phyloP scores from a whole-genome alignment of 768 basidiomycete genomes.

The Clitopilus hobsonii region DNA sequence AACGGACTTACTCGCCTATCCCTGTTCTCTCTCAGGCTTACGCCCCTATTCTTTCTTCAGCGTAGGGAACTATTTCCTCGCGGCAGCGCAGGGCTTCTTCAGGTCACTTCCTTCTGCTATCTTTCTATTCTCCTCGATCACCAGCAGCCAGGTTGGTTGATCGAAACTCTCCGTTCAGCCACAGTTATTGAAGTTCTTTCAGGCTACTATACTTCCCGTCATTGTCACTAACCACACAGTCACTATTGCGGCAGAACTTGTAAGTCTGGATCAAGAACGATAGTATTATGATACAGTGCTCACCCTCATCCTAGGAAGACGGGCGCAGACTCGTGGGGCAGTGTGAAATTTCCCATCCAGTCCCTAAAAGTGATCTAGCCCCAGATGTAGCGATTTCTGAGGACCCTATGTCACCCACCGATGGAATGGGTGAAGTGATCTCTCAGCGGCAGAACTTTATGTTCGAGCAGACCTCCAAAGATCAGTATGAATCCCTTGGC shows the following conservation, averaged over 20 bases:
- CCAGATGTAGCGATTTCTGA: constrained; percentile 29
- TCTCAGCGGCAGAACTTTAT: constrained; percentile 55
- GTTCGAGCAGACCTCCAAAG: constrained; percentile 56
- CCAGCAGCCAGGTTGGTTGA: constrained; percentile 74
- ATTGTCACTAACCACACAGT: constrained; percentile 93
- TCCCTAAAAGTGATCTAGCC: constrained; percentile 27
- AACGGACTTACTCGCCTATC: not conserved
- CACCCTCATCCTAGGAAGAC: constrained; percentile 50
- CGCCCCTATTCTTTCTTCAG: constrained; percentile 26
- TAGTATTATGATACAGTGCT: constrained; percentile 1
- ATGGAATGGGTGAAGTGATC: constrained; percentile 48
- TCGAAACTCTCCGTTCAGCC: too few species aligned
- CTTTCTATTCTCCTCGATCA: constrained; percentile 90
- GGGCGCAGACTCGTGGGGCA: constrained; percentile 81
- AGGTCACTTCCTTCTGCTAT: constrained; percentile 91
- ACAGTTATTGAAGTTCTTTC: constrained; percentile 15
- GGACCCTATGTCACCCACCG: constrained; percentile 38
- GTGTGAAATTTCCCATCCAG: constrained; percentile 91
- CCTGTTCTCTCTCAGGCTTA: not conserved
- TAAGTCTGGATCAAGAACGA: constrained; percentile 36
- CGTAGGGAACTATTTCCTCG: constrained; percentile 88
- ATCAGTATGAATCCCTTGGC: constrained; percentile 48
- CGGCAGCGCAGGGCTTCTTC: constrained; percentile 86
- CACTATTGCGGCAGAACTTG: constrained; percentile 89
- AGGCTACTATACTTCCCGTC: constrained; percentile 82